phyloP scores from a whole-genome alignment of 306 rosid genomes.

The Benincasa hispida region DNA sequence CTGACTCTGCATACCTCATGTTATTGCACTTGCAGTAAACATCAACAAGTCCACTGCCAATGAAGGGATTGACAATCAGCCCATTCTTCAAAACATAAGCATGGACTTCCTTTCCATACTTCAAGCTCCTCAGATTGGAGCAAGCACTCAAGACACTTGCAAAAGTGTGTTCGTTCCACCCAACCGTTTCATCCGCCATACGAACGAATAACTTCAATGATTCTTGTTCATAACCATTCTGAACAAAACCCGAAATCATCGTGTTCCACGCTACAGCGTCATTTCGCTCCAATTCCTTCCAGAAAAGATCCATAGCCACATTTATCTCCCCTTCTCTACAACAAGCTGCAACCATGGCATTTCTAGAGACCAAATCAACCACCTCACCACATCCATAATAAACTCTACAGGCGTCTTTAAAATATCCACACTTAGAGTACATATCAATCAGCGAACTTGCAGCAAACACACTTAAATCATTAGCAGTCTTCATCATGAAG shows the following conservation, averaged over 20 bases:
- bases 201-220: constrained; percentile 34
- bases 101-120: constrained; percentile 51
- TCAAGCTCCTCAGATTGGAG: constrained; percentile 34
- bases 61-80: constrained; percentile 35
- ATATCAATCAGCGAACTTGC: constrained; percentile 60
- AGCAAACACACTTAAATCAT: constrained; percentile 33
- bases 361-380: constrained; percentile 49
- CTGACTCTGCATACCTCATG: constrained; percentile 48
- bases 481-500: constrained; percentile 57
- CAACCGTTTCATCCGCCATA: constrained; percentile 38
- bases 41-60: constrained; percentile 56
- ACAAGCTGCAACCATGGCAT: constrained; percentile 74
- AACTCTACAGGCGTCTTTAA: constrained; percentile 34
- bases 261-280: constrained; percentile 73
- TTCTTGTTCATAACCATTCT: constrained; percentile 41
- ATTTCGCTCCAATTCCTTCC: constrained; percentile 28
- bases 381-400: constrained; percentile 23
- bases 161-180: constrained; percentile 50
- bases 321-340: constrained; percentile 58
- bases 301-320: constrained; percentile 45
- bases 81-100: constrained; percentile 45
- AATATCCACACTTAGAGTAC: constrained; percentile 67
- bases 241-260: constrained; percentile 52
- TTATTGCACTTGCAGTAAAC: constrained; percentile 61
- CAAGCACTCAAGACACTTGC: constrained; percentile 61